Evolutionary conservation across 495 filamentous ascomycete genomes (phyloP).

Genomic region (Neurospora sp.): DNA sequence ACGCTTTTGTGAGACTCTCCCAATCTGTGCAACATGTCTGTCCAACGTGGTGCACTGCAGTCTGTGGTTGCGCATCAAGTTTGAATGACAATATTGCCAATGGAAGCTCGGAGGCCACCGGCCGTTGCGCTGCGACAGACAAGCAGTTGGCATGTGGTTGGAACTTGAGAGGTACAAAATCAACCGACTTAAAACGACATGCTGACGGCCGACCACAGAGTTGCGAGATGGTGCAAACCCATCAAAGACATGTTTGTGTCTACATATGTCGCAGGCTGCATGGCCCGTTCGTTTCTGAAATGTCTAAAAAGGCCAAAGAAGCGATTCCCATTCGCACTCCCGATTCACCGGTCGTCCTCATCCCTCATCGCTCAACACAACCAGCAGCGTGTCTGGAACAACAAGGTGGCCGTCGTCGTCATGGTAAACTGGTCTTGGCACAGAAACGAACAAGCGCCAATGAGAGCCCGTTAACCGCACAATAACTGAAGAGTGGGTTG

Average conservation of each 20-base stretch:
- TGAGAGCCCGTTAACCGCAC: neutral
- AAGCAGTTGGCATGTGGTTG: neutral
- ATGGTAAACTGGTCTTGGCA: neutral
- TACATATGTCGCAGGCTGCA: neutral
- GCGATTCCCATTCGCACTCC: neutral
- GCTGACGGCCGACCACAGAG: neutral
- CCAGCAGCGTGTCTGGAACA: neutral
- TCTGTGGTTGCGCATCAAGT: neutral
- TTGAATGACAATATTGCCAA: neutral
- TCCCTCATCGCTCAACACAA: neutral
- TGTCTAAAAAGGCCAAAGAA: neutral
- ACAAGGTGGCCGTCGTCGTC: neutral
- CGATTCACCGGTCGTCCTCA: neutral
- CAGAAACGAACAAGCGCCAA: neutral
- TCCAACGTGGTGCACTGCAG: neutral
- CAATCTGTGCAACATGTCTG: neutral
- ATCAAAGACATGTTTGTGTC: neutral
- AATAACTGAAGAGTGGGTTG: neutral
- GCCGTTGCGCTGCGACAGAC: neutral
- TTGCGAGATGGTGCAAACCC: neutral
- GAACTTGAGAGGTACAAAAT: neutral
- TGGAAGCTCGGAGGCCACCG: neutral
- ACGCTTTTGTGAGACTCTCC: neutral
- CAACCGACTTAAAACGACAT: neutral
- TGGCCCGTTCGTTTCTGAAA: neutral